These are phyloP conservation scores for Pinus tabuliformis DNA, from an alignment of 75 land plant species.

Conservation along the genomic window DNA sequence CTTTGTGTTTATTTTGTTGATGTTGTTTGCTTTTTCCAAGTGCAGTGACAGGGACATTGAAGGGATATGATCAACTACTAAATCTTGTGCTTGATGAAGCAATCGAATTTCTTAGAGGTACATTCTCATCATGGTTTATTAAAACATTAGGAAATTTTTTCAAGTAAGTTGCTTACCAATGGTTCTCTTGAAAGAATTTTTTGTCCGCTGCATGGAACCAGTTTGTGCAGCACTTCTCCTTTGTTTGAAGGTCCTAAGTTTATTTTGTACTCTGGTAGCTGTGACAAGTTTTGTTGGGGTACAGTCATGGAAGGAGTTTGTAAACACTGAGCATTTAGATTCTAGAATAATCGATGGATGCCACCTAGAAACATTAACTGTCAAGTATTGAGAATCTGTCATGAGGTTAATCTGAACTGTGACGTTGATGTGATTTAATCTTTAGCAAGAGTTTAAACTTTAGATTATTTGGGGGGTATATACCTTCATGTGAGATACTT, in stretches of 20 bases:
- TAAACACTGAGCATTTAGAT: too few relatives aligned
- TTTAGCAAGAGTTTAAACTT: too few relatives aligned
- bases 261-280: neutral
- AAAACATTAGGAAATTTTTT: neutral
- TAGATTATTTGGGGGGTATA: too few relatives aligned
- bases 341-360: too few relatives aligned
- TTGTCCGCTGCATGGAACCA: neutral
- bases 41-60: slow-evolving; percentile 91
- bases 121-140: neutral
- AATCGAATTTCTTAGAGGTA: slow-evolving; percentile 88
- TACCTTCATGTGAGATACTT: too few relatives aligned
- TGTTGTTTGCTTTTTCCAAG: neutral
- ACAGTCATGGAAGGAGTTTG: too few relatives aligned
- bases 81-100: slow-evolving; percentile 99
- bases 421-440: too few relatives aligned
- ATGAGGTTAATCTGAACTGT: too few relatives aligned
- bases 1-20: neutral
- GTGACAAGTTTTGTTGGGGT: neutral
- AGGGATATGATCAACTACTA: slow-evolving; percentile 95
- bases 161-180: neutral
- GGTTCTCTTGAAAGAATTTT: neutral
- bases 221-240: neutral
- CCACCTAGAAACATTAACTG: too few relatives aligned
- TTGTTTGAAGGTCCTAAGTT: neutral
- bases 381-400: too few relatives aligned